Evolutionary conservation across 2,329 filamentous ascomycete species (phyloP).

Genomic region (Neocatenulostroma microsporum): DNA sequence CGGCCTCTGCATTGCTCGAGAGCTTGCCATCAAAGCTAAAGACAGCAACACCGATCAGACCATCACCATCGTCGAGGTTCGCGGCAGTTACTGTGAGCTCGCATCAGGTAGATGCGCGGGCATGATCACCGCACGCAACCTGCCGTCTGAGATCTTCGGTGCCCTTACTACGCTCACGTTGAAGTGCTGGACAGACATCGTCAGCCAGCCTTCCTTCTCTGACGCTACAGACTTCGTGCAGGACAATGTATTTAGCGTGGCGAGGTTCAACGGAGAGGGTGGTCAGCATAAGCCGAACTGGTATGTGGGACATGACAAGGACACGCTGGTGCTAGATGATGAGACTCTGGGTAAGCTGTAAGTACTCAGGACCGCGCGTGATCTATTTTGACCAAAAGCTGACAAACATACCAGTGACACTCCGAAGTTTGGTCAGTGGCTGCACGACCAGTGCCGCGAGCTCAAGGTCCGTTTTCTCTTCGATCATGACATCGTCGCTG

Average conservation of each 20-base stretch:
- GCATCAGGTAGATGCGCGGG: constrained; percentile 16
- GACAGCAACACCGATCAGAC: constrained; percentile 8
- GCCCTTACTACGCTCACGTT: constrained; percentile 8
- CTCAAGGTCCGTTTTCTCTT: constrained; percentile 16
- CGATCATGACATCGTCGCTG: constrained; percentile 7
- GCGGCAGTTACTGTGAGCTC: constrained; percentile 9
- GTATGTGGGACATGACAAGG: constrained; percentile 3
- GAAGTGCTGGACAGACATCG: constrained; percentile 11
- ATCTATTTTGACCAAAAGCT: neutral
- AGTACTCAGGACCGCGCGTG: too few species aligned
- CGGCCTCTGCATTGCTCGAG: constrained; percentile 18
- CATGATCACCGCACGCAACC: constrained; percentile 11
- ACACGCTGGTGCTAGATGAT: neutral
- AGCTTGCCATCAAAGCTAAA: constrained; percentile 15
- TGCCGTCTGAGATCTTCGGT: constrained; percentile 6
- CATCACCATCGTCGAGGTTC: constrained; percentile 21
- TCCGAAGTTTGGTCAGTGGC: constrained; percentile 10
- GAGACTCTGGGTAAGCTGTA: constrained; percentile 12
- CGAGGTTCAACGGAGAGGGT: neutral
- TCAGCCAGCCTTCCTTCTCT: neutral
- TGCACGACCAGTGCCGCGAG: constrained; percentile 11
- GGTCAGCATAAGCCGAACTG: constrained; percentile 8
- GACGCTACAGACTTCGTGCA: neutral
- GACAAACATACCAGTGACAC: constrained; percentile 10
- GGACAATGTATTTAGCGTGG: neutral